A percentile compares a stretch with the other conserved stretches of the same genome.
These are phyloP conservation scores for Starmerella floris DNA, from an alignment of 805 yeast species.

Conservation along the genomic window DNA sequence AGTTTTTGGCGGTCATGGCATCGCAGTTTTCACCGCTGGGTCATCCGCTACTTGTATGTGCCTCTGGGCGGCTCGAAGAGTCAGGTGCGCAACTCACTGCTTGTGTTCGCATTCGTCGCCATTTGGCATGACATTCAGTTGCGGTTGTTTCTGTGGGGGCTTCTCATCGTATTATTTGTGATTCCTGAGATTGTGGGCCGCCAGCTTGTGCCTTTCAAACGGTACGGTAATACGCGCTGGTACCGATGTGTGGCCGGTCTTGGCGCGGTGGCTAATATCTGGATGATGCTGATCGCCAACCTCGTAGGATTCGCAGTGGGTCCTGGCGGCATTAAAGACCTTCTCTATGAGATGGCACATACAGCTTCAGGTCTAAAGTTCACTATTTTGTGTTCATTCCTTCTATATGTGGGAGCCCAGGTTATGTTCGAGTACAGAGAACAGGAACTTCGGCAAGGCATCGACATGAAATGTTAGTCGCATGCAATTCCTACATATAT, in stretches of 20 bases:
- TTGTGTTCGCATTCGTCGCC: constrained; percentile 91
- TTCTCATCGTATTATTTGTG: constrained; percentile 77
- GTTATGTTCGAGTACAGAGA: constrained; percentile 91
- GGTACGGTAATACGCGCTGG: constrained; percentile 42
- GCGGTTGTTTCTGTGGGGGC: constrained; percentile 83
- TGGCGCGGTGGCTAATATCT: constrained; percentile 80
- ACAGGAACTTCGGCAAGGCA: constrained; percentile 68
- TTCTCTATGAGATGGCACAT: constrained; percentile 56
- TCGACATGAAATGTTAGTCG: constrained; percentile 58
- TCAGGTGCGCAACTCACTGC: constrained; percentile 60
- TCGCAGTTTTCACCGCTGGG: constrained; percentile 83
- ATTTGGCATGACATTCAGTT: constrained; percentile 96
- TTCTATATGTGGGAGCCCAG: constrained; percentile 73
- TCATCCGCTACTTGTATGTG: constrained; percentile 71
- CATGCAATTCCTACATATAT: too few relatives aligned
- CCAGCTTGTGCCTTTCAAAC: constrained; percentile 26
- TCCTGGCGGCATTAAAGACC: constrained; percentile 59
- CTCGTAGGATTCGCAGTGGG: constrained; percentile 91
- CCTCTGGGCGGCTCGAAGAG: constrained; percentile 77
- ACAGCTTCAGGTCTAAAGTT: constrained; percentile 51
- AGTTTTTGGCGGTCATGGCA: constrained; percentile 99
- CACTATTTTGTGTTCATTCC: constrained; percentile 48
- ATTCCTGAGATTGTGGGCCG: constrained; percentile 72
- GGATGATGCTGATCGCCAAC: constrained; percentile 98
- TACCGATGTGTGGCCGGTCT: constrained; percentile 69